Base-by-base conservation (phyloP, 2,329 filamentous ascomycete genomes). In the Aspergillus udagawae region DNA sequence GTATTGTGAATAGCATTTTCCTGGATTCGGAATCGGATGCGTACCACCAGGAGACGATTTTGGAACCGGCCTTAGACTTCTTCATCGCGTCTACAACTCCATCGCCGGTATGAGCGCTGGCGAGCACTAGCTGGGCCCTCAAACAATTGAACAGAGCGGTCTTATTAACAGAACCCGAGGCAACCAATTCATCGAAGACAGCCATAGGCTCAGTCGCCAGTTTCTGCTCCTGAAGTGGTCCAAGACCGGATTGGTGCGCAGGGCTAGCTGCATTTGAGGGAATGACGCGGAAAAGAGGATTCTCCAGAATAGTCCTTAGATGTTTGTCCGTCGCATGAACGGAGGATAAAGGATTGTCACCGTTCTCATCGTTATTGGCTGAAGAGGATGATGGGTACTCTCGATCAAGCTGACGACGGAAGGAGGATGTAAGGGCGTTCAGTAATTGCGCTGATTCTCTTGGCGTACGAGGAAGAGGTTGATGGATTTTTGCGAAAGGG, bases 371-470 rank as follows among this genome's bases (percentile, higher is more conserved):
- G n/a, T 62, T 53, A 14, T 61, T 59, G 51, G 63, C 35, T 14
- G 56, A 55, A 44, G 60, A 59, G n/a, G 65, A 61, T 32, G 69
- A 66, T 20, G 80, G 81, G 71, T 87, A 81, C 57, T 82, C 80
- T 53, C 75, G 78, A 65, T 88, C 85, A 45, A 89, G 79, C 57
- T 87, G 84, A 51, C 80, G 77, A 62, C 84, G 80, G 69, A 89
- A 89, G 12, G 85, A 87, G 44, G 78, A 80, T 23, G 84, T 87
- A 61, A 89, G 79, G 21, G 85, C 77, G 53, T 76, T 79, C 44
- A 88, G 79, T 7, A 89, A 76, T 63, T 84, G 80, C 60, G 83
- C 77, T 17, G 82, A 85, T 65, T 88, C 83, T 56, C 79, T 79
- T 4, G 79, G 76, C 27, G 79, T 83, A 17, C 86, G 75, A 25